These are phyloP conservation scores for Schizophyllum commune DNA, from an alignment of 1,284 basidiomycete genomes.

Conservation along the genomic window DNA sequence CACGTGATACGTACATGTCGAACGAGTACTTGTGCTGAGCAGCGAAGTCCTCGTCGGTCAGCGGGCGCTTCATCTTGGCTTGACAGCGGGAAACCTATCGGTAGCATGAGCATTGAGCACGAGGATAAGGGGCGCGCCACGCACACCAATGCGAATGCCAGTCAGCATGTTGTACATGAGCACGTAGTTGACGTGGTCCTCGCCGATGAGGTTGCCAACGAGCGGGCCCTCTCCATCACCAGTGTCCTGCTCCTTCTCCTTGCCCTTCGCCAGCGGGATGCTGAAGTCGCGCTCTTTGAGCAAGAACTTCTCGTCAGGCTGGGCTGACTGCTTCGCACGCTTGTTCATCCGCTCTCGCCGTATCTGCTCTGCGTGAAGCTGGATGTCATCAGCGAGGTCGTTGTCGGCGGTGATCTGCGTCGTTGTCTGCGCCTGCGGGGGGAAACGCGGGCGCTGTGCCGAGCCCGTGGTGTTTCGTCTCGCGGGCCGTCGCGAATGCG, in stretches of 20 bases:
- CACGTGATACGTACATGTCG: constrained; percentile 67
- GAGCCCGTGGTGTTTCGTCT: constrained; percentile 43
- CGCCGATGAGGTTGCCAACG: constrained; percentile 93
- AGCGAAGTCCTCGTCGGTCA: constrained; percentile 83
- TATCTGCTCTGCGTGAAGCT: constrained; percentile 78
- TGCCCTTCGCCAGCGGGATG: too few relatives aligned
- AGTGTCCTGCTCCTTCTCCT: neutral
- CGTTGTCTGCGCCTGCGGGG: constrained; percentile 6
- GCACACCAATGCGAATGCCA: constrained; percentile 88
- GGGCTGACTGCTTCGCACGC: constrained; percentile 53
- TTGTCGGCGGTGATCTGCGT: constrained; percentile 13
- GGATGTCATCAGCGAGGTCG: constrained; percentile 58
- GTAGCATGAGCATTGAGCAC: constrained; percentile 18
- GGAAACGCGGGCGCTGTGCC: neutral
- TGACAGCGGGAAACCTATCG: constrained; percentile 90
- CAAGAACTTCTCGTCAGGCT: constrained; percentile 17
- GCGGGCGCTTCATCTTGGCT: constrained; percentile 83
- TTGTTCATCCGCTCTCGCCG: constrained; percentile 68
- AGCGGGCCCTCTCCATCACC: constrained; percentile 36
- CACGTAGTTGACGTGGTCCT: constrained; percentile 97
- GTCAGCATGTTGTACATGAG: constrained; percentile 99
- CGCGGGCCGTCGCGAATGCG: constrained; percentile 26
- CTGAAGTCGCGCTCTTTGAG: neutral
- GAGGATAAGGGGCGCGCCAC: constrained; percentile 23
- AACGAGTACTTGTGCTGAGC: constrained; percentile 96